A percentile compares a stretch with the other conserved stretches of the same genome.
These are phyloP conservation scores for Bipolaris bicolor DNA, from an alignment of 2,329 filamentous ascomycete genomes.

Conservation along the genomic window DNA sequence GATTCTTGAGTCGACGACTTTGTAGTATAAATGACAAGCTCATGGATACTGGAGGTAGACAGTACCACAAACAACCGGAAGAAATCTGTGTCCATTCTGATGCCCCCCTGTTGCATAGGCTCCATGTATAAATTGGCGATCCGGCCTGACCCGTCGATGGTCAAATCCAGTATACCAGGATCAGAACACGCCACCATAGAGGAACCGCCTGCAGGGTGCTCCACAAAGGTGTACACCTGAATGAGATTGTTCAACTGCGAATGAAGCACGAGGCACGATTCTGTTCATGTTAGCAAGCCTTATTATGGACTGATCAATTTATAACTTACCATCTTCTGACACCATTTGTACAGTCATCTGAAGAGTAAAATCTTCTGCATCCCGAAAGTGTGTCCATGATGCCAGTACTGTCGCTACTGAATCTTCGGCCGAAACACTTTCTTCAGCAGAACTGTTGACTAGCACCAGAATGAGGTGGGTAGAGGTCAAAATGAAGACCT, in stretches of 20 bases:
- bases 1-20: constrained; percentile 4
- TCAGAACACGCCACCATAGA: constrained; percentile 32
- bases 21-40: constrained; percentile 28
- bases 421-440: constrained; percentile 21
- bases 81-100: constrained; percentile 27
- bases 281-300: constrained; percentile 26
- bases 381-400: constrained; percentile 62
- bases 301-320: neutral
- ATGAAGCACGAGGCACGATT: constrained; percentile 38
- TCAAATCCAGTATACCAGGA: constrained; percentile 30
- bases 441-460: constrained; percentile 42
- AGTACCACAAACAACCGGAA: constrained; percentile 33
- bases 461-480: constrained; percentile 59
- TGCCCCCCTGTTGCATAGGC: constrained; percentile 30
- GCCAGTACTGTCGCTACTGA: constrained; percentile 50
- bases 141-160: constrained; percentile 9
- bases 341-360: constrained; percentile 39
- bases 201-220: constrained; percentile 11
- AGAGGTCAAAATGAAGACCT: constrained; percentile 66
- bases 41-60: constrained; percentile 35
- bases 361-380: constrained; percentile 60
- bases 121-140: constrained; percentile 30
- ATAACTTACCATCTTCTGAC: constrained; percentile 40
- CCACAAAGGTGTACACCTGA: constrained; percentile 39
- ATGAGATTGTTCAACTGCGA: constrained; percentile 42